phyloP scores from a whole-genome alignment of 805 yeast genomes.

The Blastobotrys terrestris region DNA sequence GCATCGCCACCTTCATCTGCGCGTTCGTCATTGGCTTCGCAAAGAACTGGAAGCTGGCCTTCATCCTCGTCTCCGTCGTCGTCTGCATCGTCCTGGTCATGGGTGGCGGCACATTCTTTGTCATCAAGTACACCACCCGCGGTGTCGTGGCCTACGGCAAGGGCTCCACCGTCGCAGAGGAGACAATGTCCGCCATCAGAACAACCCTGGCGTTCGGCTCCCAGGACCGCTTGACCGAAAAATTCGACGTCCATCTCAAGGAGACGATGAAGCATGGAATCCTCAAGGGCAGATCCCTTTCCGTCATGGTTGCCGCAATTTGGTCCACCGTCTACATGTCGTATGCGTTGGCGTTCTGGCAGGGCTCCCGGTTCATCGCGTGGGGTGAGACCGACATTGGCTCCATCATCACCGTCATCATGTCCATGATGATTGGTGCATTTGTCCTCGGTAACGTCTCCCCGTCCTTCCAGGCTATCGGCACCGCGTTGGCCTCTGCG shows the following conservation, averaged over 20 bases:
- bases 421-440: conserved; percentile 39
- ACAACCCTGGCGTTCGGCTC: conserved; percentile 39
- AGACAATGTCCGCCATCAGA: conserved; percentile 36
- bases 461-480: conserved; percentile 34
- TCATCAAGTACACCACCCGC: conserved; percentile 25
- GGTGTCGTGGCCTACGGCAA: conserved; percentile 24
- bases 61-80: conserved; percentile 32
- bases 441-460: conserved; percentile 37
- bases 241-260: conserved; percentile 28
- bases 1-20: conserved; percentile 34
- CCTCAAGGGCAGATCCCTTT: conserved; percentile 26
- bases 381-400: conserved; percentile 31
- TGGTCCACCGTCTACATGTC: conserved; percentile 33
- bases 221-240: conserved; percentile 31
- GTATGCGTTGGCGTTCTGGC: conserved; percentile 39
- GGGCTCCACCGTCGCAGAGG: conserved; percentile 38
- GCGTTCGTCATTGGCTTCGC: conserved; percentile 34
- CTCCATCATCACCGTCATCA: conserved; percentile 31
- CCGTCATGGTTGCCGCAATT: conserved; percentile 33
- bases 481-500: conserved; percentile 37
- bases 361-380: conserved; percentile 36
- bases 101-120: conserved; percentile 26
- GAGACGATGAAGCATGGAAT: conserved; percentile 23
- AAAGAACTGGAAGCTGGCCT: conserved; percentile 32
- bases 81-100: conserved; percentile 28